A percentile compares a stretch with the other conserved stretches of the same genome.
Conservation (phyloP, 2,329 filamentous ascomycete species). For the Juglanconis oblonga region DNA sequence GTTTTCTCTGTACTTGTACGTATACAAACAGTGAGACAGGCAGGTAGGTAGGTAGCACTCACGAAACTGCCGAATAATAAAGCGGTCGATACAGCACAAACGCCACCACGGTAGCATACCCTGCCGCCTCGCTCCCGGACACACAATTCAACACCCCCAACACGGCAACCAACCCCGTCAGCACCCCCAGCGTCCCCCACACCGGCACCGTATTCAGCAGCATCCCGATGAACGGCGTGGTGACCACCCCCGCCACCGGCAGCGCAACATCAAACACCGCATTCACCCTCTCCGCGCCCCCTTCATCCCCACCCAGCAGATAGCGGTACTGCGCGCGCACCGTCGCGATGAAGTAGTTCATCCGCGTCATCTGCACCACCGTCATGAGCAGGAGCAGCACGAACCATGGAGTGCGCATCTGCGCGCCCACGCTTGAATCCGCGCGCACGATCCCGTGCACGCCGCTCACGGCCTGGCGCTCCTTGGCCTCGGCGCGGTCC, state of each 20-base stretch:
- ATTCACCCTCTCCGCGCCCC: slow-evolving; percentile 34
- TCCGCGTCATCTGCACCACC: slow-evolving; percentile 57
- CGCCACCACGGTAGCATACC: slow-evolving; percentile 63
- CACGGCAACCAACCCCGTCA: slow-evolving; percentile 57
- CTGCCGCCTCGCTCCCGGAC: slow-evolving; percentile 42
- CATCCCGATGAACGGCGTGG: slow-evolving; percentile 69
- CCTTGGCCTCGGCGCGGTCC: slow-evolving; percentile 46
- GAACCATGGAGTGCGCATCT: slow-evolving; percentile 70
- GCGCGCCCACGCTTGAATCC: slow-evolving; percentile 57
- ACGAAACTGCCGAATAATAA: slow-evolving; percentile 74
- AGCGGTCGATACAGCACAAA: slow-evolving; percentile 73
- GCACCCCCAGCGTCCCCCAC: slow-evolving; percentile 52
- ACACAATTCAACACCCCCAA: slow-evolving; percentile 65
- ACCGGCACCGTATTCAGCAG: slow-evolving; percentile 67
- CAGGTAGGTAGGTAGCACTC: slow-evolving; percentile 21
- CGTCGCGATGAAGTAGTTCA: slow-evolving; percentile 70
- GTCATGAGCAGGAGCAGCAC: slow-evolving; percentile 67
- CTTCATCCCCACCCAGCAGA: slow-evolving; percentile 52
- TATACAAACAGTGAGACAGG: neutral
- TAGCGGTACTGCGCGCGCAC: slow-evolving; percentile 68
- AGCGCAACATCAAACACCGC: slow-evolving; percentile 47
- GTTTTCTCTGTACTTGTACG: neutral
- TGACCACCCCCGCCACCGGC: slow-evolving; percentile 65
- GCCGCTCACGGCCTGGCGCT: slow-evolving; percentile 57
- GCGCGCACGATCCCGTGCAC: slow-evolving; percentile 70